These are phyloP conservation scores for Ceratocystis huliohia DNA, from an alignment of 2,329 filamentous ascomycete genomes.

Conservation along the genomic window DNA sequence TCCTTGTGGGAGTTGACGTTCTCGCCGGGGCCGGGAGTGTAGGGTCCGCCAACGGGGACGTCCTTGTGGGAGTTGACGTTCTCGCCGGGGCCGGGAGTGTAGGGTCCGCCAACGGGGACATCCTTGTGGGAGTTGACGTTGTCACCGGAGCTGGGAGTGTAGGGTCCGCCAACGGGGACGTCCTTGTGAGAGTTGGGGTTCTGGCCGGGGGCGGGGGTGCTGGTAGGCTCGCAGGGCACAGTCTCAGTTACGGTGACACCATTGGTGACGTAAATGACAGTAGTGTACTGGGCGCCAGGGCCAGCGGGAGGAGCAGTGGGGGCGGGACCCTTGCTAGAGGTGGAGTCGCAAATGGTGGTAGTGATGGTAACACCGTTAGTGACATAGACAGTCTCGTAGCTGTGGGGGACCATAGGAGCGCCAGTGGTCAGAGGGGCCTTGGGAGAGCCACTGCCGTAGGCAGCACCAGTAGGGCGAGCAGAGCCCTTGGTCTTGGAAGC, in stretches of 20 bases:
- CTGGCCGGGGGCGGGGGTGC: neutral
- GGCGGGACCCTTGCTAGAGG: neutral
- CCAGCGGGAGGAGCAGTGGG: neutral
- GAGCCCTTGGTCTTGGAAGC: neutral
- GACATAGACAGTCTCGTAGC: conserved; percentile 6
- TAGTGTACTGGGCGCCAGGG: neutral
- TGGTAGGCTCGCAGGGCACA: conserved; percentile 7
- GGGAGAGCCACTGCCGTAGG: neutral
- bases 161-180: neutral
- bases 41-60: too few species aligned
- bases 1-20: too few species aligned
- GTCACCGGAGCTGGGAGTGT: neutral
- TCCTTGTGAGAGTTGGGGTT: neutral
- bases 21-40: too few species aligned
- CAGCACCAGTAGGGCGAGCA: neutral
- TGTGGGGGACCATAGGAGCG: neutral
- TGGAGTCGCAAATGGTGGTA: conserved; percentile 11
- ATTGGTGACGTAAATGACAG: conserved; percentile 1
- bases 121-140: neutral
- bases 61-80: too few species aligned
- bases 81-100: too few species aligned
- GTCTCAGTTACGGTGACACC: conserved; percentile 10
- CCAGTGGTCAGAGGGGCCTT: too few species aligned
- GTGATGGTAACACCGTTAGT: conserved; percentile 12
- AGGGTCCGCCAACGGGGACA: too few species aligned